A percentile compares a stretch with the other conserved stretches of the same genome.
phyloP scores from a whole-genome alignment of 371 early-diverging fungal species.

The Nosema muscidifuracis region DNA sequence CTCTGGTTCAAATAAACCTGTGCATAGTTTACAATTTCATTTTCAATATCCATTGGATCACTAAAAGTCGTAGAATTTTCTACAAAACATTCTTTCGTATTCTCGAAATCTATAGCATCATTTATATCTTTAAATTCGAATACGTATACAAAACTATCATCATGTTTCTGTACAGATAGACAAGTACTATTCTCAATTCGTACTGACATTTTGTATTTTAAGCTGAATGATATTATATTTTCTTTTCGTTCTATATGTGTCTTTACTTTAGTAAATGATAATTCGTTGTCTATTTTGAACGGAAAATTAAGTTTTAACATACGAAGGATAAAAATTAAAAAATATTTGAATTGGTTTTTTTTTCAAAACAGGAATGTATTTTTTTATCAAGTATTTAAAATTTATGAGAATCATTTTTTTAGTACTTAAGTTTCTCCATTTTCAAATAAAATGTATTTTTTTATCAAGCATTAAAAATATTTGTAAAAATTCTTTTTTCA shows the following conservation, averaged over 20 bases:
- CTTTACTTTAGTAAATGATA: background rate
- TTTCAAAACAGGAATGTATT: constrained; percentile 7
- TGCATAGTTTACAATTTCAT: constrained; percentile 38
- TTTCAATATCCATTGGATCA: constrained; percentile 18
- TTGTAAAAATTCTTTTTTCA: too few relatives aligned
- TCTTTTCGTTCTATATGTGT: constrained; percentile 33
- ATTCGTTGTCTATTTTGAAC: constrained; percentile 14
- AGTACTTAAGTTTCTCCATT: too few relatives aligned
- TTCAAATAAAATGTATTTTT: constrained; percentile 2
- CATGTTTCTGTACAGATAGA: constrained; percentile 1
- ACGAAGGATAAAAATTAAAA: background rate
- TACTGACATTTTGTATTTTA: constrained; percentile 19
- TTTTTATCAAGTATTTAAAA: background rate
- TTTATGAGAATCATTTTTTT: too few relatives aligned
- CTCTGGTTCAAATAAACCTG: background rate
- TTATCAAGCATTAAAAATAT: background rate
- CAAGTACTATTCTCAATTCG: constrained; percentile 10
- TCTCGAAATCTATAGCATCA: constrained; percentile 28
- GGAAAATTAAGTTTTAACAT: constrained; percentile 30
- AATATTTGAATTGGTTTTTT: background rate
- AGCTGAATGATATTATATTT: constrained; percentile 26
- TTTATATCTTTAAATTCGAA: constrained; percentile 41
- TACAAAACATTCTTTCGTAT: constrained; percentile 3
- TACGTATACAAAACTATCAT: constrained; percentile 25
- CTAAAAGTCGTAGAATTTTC: background rate